Evolutionary conservation across 805 yeast genomes (phyloP).

Genomic region (Saturnispora dispora): DNA sequence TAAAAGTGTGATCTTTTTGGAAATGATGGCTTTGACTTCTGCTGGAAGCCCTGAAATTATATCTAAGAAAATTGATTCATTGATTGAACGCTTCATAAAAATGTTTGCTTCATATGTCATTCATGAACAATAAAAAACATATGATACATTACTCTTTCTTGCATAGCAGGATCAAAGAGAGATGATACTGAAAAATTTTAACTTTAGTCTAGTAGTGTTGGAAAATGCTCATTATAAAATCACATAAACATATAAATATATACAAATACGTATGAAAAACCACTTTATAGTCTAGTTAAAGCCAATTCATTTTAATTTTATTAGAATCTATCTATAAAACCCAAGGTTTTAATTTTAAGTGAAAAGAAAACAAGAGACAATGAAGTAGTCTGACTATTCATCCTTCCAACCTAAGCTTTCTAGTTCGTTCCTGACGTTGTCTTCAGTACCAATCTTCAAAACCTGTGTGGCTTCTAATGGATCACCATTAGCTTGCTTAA

Average conservation of each 20-base stretch:
- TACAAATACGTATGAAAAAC: neutral
- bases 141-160: neutral
- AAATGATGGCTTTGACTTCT: neutral
- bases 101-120: neutral
- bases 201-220: neutral
- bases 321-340: neutral
- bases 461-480: slow-evolving; percentile 88
- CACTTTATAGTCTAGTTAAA: neutral
- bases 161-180: too few species aligned
- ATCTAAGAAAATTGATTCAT: neutral
- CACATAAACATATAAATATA: neutral
- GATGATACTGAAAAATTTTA: neutral
- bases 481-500: slow-evolving; percentile 77
- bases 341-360: neutral
- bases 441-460: slow-evolving; percentile 81
- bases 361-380: neutral
- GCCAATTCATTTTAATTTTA: neutral
- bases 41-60: neutral
- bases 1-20: neutral
- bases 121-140: neutral
- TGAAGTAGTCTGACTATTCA: neutral
- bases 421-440: slow-evolving; percentile 67
- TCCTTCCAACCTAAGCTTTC: slow-evolving; percentile 54
- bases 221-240: neutral
- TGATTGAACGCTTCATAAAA: neutral